phyloP scores from a whole-genome alignment of 495 filamentous ascomycete genomes.

The Amniculicola lignicola region DNA sequence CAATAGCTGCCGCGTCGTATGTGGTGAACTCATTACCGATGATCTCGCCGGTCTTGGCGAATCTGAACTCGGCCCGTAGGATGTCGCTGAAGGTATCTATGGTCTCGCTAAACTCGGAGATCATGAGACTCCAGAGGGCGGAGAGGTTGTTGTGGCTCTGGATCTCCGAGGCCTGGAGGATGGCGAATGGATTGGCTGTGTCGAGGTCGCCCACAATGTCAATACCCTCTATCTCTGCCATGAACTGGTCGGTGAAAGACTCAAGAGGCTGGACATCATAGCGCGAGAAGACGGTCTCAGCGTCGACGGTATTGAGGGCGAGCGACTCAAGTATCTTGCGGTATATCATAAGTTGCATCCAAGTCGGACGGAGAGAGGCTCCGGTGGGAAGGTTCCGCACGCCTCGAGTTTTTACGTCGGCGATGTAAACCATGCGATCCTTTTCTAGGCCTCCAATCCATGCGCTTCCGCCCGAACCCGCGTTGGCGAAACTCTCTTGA shows the following conservation, averaged over 20 bases:
- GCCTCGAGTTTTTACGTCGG: conserved; percentile 82
- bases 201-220: conserved; percentile 33
- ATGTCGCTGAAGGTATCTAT: conserved; percentile 36
- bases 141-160: conserved; percentile 57
- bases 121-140: conserved; percentile 66
- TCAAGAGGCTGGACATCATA: conserved; percentile 63
- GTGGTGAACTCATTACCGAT: conserved; percentile 68
- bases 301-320: conserved; percentile 66
- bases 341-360: conserved; percentile 87
- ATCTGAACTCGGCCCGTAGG: conserved; percentile 64
- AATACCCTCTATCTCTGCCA: conserved; percentile 69
- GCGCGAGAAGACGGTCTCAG: conserved; percentile 61
- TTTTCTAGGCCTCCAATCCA: conserved; percentile 2
- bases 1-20: conserved; percentile 61
- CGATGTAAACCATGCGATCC: conserved; percentile 61
- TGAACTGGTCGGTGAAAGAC: conserved; percentile 74
- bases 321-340: conserved; percentile 78
- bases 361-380: conserved; percentile 68
- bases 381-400: conserved; percentile 60
- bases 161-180: conserved; percentile 50
- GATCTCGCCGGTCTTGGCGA: conserved; percentile 49
- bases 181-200: not conserved
- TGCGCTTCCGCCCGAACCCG: not conserved
- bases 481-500: not conserved
- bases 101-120: conserved; percentile 39